A percentile compares a stretch with the other conserved stretches of the same genome.
Evolutionary conservation across 768 basidiomycete genomes (phyloP).

Genomic region (Amanita rimosa): DNA sequence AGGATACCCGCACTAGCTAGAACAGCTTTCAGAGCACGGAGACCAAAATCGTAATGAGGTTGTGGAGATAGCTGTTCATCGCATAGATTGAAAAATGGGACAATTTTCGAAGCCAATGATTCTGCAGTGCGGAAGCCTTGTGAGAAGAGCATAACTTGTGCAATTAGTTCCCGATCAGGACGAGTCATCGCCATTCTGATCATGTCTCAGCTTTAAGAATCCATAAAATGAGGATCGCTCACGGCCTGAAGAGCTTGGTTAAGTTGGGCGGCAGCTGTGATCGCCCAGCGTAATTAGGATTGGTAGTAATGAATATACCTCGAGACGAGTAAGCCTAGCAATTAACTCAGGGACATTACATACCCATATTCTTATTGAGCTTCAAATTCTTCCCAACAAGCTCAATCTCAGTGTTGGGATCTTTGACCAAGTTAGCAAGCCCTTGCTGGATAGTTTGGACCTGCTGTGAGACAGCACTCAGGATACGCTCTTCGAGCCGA

Average conservation of each 20-base stretch:
- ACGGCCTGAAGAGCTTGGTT: slow-evolving; percentile 92
- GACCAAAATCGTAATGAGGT: slow-evolving; percentile 98
- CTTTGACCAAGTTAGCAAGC: slow-evolving; percentile 68
- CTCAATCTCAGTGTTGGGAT: slow-evolving; percentile 87
- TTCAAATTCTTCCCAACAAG: slow-evolving; percentile 89
- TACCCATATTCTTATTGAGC: slow-evolving; percentile 90
- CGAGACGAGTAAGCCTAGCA: slow-evolving; percentile 1
- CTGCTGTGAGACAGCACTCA: slow-evolving; percentile 97
- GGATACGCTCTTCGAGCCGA: slow-evolving; percentile 92
- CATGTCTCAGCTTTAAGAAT: slow-evolving; percentile 7
- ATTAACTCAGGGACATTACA: slow-evolving; percentile 5
- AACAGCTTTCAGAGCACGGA: slow-evolving; percentile 94
- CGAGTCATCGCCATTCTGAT: slow-evolving; percentile 96
- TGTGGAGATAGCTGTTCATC: slow-evolving; percentile 95
- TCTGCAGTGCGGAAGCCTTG: slow-evolving; percentile 99
- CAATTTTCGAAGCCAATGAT: slow-evolving; percentile 94
- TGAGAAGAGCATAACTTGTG: slow-evolving; percentile 98
- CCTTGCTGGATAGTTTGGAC: slow-evolving; percentile 98
- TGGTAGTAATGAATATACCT: slow-evolving; percentile 99
- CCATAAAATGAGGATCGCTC: slow-evolving; percentile 18
- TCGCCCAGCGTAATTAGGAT: slow-evolving; percentile 97
- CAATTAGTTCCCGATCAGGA: slow-evolving; percentile 96
- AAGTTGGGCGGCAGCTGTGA: slow-evolving; percentile 82
- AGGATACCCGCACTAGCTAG: slow-evolving; percentile 95
- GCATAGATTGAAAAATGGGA: slow-evolving; percentile 98